Percentiles rank a stretch among this genome's conserved stretches.
phyloP scores from a whole-genome alignment of 495 filamentous ascomycete genomes.

The Halenospora varia region DNA sequence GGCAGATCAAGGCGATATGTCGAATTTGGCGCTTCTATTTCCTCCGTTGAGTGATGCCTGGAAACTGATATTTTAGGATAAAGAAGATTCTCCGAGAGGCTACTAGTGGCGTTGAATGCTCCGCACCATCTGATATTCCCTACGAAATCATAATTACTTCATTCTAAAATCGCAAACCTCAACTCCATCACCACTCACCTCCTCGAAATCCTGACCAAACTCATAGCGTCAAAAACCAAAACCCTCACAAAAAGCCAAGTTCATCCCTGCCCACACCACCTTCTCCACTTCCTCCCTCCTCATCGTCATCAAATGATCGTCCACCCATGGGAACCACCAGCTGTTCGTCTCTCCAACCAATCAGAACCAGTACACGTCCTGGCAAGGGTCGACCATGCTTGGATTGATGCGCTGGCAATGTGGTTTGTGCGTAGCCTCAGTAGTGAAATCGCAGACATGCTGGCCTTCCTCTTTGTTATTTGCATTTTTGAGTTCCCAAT shows the following conservation, averaged over 20 bases:
- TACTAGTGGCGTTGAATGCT: too few species aligned
- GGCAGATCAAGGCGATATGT: too few species aligned
- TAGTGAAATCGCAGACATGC: not conserved
- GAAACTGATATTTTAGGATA: too few species aligned
- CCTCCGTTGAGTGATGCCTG: too few species aligned
- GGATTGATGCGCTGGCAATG: constrained; percentile 31
- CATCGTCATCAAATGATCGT: constrained; percentile 8
- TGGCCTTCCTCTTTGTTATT: constrained; percentile 20
- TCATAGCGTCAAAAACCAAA: not conserved
- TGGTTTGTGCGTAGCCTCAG: constrained; percentile 38
- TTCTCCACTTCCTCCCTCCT: not conserved
- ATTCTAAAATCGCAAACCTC: too few species aligned
- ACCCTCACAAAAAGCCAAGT: not conserved
- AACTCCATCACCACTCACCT: too few species aligned
- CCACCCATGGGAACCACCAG: not conserved
- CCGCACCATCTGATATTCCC: too few species aligned
- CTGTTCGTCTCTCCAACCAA: constrained; percentile 1
- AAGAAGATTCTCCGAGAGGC: too few species aligned
- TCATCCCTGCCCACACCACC: not conserved
- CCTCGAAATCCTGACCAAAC: too few species aligned
- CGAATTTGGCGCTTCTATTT: too few species aligned
- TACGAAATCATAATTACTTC: too few species aligned
- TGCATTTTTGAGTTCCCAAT: constrained; percentile 25
- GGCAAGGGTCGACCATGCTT: constrained; percentile 12
- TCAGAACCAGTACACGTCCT: not conserved